phyloP scores from a whole-genome alignment of 1,284 basidiomycete genomes.

The Mycena sp. region DNA sequence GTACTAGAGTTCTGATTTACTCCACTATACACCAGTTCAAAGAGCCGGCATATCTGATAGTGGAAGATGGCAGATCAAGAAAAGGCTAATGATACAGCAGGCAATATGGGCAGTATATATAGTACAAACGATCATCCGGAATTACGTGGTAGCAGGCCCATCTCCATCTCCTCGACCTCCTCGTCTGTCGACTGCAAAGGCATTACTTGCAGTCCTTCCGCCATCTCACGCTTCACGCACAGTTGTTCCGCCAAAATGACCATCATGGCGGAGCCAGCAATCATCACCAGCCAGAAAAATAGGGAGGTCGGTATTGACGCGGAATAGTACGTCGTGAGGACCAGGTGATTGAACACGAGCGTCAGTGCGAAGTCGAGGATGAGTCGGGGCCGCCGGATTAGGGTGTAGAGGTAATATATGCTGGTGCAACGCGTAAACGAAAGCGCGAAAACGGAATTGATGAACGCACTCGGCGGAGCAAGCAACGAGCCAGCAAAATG shows the following conservation, averaged over 20 bases:
- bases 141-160: slow-evolving; percentile 60
- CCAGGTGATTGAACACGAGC: slow-evolving; percentile 88
- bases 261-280: slow-evolving; percentile 75
- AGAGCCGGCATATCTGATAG: too few species aligned
- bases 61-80: neutral
- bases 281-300: slow-evolving; percentile 89
- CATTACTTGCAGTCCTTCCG: slow-evolving; percentile 77
- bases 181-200: slow-evolving; percentile 51
- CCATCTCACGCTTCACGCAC: slow-evolving; percentile 94
- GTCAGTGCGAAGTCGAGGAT: slow-evolving; percentile 96
- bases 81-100: slow-evolving; percentile 4
- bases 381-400: slow-evolving; percentile 91
- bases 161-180: slow-evolving; percentile 62
- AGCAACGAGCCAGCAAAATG: slow-evolving; percentile 83
- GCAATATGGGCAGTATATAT: neutral
- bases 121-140: slow-evolving; percentile 31
- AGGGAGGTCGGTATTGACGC: slow-evolving; percentile 86
- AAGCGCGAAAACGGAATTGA: slow-evolving; percentile 10
- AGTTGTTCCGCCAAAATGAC: slow-evolving; percentile 90
- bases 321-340: slow-evolving; percentile 93
- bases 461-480: slow-evolving; percentile 77
- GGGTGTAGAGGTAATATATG: slow-evolving; percentile 86
- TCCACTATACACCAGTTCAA: too few species aligned
- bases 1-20: too few species aligned
- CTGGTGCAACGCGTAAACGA: slow-evolving; percentile 52